Base-by-base conservation (phyloP, 306 rosid genomes). In the Glycine latifolia region DNA sequence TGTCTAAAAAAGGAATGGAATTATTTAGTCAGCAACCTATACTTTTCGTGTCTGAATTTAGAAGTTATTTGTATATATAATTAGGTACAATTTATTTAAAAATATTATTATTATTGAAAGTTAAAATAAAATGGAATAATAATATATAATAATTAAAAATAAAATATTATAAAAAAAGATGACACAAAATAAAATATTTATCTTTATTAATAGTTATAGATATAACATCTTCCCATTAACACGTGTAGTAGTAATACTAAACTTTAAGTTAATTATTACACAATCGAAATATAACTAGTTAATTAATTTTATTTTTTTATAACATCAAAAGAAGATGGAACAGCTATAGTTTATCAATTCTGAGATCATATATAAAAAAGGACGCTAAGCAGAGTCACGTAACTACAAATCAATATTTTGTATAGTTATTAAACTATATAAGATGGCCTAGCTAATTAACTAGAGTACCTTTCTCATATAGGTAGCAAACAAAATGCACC, bases 401-500 rank as follows among this genome's bases (percentile, higher is more conserved):
- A 59, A 75, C 20, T 47, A 50, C 47, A 33, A 72, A 35, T 53
- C 65, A 35, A 52, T 10, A 7, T 63, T 12, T 47, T 44, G 20
- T 62, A 31, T 47, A 77, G 60, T n/a, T 15, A 37, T n/a, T 14
- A 50, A 7, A 11, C 75, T 53, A 5, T 20, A 26, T 41, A 52
- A 62, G 33, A 31, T 13, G 73, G 13, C 58, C 52, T 39, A 37
- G 3, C 31, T 26, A 65, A 48, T 11, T 47, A 47, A 11, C 52
- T 7, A 58, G 50, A 56, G 63, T 70, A 69, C 43, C 31, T 71
- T 58, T 47, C 35, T 56, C 52, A 8, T 8, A 12, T 4, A 61
- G 67, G 9, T 8, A 17, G 66, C 50, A 54, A 78, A 67, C 58
- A 70, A 79, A 60, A 58, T 56, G 76, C 37, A 58, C 4, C 52